Evolutionary conservation across 805 yeast genomes (phyloP).

Genomic region (Cyberlindnera galapagoensis): DNA sequence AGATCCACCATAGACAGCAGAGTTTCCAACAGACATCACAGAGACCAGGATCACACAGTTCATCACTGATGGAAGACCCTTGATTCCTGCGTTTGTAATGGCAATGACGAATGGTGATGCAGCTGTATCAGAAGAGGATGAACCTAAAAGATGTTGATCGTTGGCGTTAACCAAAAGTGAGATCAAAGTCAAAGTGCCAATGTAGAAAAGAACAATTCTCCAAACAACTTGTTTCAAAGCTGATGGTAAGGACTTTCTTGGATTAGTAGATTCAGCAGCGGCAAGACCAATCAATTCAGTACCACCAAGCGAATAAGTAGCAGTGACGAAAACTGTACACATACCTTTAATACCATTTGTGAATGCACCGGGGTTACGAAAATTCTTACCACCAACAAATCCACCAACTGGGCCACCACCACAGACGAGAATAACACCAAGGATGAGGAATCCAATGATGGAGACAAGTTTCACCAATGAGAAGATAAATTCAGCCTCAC

Average conservation of each 20-base stretch:
- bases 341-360: slow-evolving; percentile 50
- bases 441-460: slow-evolving; percentile 46
- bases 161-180: slow-evolving; percentile 42
- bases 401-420: slow-evolving; percentile 43
- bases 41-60: slow-evolving; percentile 35
- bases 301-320: slow-evolving; percentile 50
- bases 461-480: slow-evolving; percentile 44
- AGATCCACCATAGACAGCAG: slow-evolving; percentile 52
- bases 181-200: slow-evolving; percentile 37
- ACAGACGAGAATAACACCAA: slow-evolving; percentile 42
- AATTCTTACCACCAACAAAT: slow-evolving; percentile 38
- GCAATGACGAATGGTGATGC: slow-evolving; percentile 49
- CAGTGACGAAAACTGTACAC: slow-evolving; percentile 47
- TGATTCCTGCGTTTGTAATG: slow-evolving; percentile 30
- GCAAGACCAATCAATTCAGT: slow-evolving; percentile 47
- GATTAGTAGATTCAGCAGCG: slow-evolving; percentile 41
- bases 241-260: slow-evolving; percentile 41
- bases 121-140: slow-evolving; percentile 24
- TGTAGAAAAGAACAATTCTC: slow-evolving; percentile 44
- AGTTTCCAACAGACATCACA: slow-evolving; percentile 41
- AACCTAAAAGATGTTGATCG: slow-evolving; percentile 29
- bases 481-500: slow-evolving; percentile 46
- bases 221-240: slow-evolving; percentile 53
- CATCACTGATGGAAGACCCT: slow-evolving; percentile 33
- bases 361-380: slow-evolving; percentile 58